Conservation (phyloP, 2,329 filamentous ascomycete species). For the Exophiala aquamarina region DNA sequence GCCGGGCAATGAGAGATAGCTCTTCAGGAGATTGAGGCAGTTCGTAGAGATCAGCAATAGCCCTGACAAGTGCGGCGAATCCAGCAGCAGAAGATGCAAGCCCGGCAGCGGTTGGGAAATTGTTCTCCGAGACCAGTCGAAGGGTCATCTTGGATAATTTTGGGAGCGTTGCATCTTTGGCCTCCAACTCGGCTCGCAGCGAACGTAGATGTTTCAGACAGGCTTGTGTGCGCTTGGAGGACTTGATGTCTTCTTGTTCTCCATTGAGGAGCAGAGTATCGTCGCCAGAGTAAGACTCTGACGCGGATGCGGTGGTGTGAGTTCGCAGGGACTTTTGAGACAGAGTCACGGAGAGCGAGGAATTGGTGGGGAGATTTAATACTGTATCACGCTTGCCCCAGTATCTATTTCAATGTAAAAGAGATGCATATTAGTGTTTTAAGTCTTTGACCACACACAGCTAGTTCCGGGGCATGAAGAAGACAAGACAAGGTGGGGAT, state of each 20-base stretch:
- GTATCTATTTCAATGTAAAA: conserved; percentile 60
- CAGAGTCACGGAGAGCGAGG: conserved; percentile 93
- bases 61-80: conserved; percentile 64
- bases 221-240: conserved; percentile 86
- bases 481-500: conserved; percentile 16
- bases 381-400: conserved; percentile 96
- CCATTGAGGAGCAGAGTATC: conserved; percentile 84
- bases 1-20: conserved; percentile 83
- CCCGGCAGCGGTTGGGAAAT: conserved; percentile 96
- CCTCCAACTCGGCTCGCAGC: conserved; percentile 74
- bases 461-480: no score
- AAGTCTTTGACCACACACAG: no score
- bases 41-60: conserved; percentile 88
- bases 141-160: conserved; percentile 76
- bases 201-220: conserved; percentile 84
- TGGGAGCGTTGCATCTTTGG: conserved; percentile 69
- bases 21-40: conserved; percentile 78
- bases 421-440: no score
- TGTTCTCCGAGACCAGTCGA: conserved; percentile 92
- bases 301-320: conserved; percentile 93
- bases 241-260: conserved; percentile 72
- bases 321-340: conserved; percentile 92
- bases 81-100: conserved; percentile 61
- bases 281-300: conserved; percentile 61
- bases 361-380: conserved; percentile 96